Evolutionary conservation across 139 green algal genomes (phyloP).

Genomic region (Cymbomonas tetramitiformis): DNA sequence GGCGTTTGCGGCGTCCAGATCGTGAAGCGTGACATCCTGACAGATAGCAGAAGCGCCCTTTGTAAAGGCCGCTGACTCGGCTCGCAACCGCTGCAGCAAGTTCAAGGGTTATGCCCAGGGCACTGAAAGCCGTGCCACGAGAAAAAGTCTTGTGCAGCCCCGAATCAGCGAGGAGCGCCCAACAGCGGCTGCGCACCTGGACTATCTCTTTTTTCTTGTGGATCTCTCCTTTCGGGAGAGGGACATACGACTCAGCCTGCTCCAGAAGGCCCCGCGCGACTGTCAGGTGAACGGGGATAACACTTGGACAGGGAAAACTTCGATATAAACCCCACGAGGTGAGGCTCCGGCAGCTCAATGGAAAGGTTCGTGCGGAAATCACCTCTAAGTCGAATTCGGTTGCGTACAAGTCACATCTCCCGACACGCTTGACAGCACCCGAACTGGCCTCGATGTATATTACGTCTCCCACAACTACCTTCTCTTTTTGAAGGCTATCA

Average conservation of each 20-base stretch:
- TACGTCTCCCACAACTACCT: conserved; percentile 75
- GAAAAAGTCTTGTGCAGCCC: too few relatives aligned
- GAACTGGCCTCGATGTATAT: conserved; percentile 98
- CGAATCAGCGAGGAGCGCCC: too few relatives aligned
- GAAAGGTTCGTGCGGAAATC: too few relatives aligned
- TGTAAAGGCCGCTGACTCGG: too few relatives aligned
- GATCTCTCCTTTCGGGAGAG: conserved; percentile 95
- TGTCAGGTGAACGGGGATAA: too few relatives aligned
- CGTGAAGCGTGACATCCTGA: conserved; percentile 97
- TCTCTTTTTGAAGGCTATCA: conserved; percentile 83
- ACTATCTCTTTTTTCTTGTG: conserved; percentile 99
- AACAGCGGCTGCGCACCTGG: too few relatives aligned
- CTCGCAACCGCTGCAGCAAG: background rate
- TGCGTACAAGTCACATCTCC: conserved; percentile 81
- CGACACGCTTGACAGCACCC: conserved; percentile 88
- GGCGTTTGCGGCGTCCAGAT: conserved; percentile 90
- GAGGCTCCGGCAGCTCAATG: too few relatives aligned
- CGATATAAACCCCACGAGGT: too few relatives aligned
- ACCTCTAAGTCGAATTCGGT: conserved; percentile 96
- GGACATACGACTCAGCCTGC: conserved; percentile 99
- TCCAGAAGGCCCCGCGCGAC: too few relatives aligned
- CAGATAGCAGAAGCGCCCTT: background rate
- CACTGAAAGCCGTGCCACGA: too few relatives aligned
- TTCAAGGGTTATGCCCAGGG: background rate
- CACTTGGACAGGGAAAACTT: too few relatives aligned